phyloP scores from a whole-genome alignment of 345 rosid species.

The Citrus reticulata region DNA sequence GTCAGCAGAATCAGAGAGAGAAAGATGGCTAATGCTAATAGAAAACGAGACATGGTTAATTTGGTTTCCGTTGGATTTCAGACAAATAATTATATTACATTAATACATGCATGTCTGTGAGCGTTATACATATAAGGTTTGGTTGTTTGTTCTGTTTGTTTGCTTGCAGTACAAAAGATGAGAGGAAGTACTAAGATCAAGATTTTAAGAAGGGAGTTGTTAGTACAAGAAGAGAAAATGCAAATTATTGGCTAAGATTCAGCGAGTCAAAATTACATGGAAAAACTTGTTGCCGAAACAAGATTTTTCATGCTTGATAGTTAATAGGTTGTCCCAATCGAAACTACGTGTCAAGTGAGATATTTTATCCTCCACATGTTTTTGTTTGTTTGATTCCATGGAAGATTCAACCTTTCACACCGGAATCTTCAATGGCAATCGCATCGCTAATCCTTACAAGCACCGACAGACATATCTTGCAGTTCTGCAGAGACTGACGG shows the following conservation, averaged over 20 bases:
- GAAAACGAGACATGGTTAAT: slow-evolving; percentile 33
- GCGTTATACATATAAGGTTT: neutral
- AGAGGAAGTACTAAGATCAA: neutral
- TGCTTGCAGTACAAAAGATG: neutral
- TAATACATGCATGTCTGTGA: neutral
- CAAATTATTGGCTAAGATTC: no score
- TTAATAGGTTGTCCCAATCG: neutral
- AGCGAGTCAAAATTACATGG: no score
- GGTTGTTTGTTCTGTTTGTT: neutral
- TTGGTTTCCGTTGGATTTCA: neutral
- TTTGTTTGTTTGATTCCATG: neutral
- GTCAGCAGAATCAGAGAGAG: slow-evolving; percentile 45
- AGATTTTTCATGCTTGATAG: neutral
- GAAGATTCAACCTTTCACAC: slow-evolving; percentile 1
- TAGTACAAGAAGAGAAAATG: neutral
- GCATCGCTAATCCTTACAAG: no score
- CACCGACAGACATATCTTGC: no score
- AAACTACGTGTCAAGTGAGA: neutral
- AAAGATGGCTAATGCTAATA: slow-evolving; percentile 30
- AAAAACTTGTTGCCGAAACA: no score
- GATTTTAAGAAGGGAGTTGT: neutral
- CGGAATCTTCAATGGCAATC: neutral
- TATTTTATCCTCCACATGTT: neutral
- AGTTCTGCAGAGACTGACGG: neutral
- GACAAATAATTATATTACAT: neutral